Conservation (phyloP, 306 rosid species). For the Vigna unguiculata region DNA sequence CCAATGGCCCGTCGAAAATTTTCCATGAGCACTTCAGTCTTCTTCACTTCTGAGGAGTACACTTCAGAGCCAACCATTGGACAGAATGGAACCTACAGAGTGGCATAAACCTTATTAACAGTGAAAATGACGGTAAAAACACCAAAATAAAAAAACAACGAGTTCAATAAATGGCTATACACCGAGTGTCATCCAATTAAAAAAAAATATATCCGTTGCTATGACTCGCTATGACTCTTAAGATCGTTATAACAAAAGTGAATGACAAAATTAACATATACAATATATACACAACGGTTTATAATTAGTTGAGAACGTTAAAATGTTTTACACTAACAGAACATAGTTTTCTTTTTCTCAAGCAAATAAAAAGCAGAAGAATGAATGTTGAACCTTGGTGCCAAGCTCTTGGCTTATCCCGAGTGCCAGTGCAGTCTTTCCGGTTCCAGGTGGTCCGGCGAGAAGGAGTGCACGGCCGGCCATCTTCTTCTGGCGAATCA, state of each 20-base stretch:
- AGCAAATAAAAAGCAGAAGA: neutral
- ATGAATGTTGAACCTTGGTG: constrained; percentile 71
- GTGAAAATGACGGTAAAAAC: neutral
- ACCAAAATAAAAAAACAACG: too few species aligned
- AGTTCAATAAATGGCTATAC: too few species aligned
- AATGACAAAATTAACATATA: too few species aligned
- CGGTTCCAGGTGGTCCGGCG: constrained; percentile 99
- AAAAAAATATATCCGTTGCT: too few species aligned
- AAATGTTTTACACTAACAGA: too few species aligned
- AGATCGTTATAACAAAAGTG: too few species aligned
- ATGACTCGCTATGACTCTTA: too few species aligned
- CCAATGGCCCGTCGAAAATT: constrained; percentile 93
- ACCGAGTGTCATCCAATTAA: too few species aligned
- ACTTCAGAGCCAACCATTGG: constrained; percentile 99
- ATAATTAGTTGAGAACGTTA: too few species aligned
- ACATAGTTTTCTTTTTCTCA: too few species aligned
- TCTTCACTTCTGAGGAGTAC: constrained; percentile 95
- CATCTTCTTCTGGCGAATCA: constrained; percentile 97
- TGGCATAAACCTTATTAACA: constrained; percentile 3
- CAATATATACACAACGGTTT: too few species aligned
- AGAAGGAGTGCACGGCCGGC: constrained; percentile 94
- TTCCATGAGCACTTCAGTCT: constrained; percentile 96
- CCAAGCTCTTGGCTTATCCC: constrained; percentile 97
- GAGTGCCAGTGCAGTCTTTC: constrained; percentile 95
- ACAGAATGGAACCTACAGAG: constrained; percentile 85